phyloP scores from a whole-genome alignment of 1,284 basidiomycete species.

The Pisolithus thermaeus region DNA sequence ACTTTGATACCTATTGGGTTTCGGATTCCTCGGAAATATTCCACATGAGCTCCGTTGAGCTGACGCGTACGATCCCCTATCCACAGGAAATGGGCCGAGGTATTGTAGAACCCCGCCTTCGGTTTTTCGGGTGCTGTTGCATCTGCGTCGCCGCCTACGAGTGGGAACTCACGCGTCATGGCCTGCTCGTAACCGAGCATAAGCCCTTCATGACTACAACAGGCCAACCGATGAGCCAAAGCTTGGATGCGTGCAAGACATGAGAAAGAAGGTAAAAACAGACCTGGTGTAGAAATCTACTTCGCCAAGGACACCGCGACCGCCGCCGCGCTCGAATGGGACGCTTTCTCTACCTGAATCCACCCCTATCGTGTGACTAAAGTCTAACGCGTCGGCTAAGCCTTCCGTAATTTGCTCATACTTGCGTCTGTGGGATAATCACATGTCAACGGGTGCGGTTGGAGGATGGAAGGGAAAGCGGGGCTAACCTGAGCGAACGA shows the following conservation, averaged over 20 bases:
- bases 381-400: constrained; percentile 89
- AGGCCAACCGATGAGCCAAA: constrained; percentile 1
- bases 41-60: constrained; percentile 88
- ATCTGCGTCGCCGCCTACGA: not conserved
- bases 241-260: not conserved
- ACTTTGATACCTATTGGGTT: constrained; percentile 98
- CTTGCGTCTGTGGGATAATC: constrained; percentile 47
- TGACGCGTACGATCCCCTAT: constrained; percentile 97
- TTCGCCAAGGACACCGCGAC: constrained; percentile 74
- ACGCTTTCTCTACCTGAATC: constrained; percentile 45
- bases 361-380: constrained; percentile 83
- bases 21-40: constrained; percentile 91
- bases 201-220: constrained; percentile 81
- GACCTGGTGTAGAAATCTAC: constrained; percentile 94
- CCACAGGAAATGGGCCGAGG: constrained; percentile 94
- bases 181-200: constrained; percentile 93
- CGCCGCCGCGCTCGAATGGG: constrained; percentile 63
- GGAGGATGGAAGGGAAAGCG: not conserved
- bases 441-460: constrained; percentile 9
- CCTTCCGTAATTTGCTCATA: constrained; percentile 84
- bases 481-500: constrained; percentile 57
- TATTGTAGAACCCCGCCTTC: constrained; percentile 66
- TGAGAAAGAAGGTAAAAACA: constrained; percentile 11
- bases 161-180: constrained; percentile 66
- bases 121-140: not conserved